phyloP scores from a whole-genome alignment of 169 alveolate genomes.

The Plasmodium cynomolgi region DNA sequence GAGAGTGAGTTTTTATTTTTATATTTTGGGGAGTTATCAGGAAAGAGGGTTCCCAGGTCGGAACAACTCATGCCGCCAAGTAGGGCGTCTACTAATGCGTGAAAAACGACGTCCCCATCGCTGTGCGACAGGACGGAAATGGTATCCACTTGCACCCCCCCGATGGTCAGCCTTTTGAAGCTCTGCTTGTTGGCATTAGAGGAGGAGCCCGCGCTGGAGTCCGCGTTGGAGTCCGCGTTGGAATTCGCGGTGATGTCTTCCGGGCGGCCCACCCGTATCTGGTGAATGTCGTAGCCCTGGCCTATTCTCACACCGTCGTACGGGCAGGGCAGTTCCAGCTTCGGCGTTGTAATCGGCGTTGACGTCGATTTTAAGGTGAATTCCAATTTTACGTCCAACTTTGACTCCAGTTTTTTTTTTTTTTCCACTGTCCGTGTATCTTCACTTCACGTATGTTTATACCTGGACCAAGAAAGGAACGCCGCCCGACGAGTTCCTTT shows the following conservation, averaged over 20 bases:
- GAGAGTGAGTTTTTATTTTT: slow-evolving; percentile 78
- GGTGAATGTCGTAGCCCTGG: slow-evolving; percentile 86
- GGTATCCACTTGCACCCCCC: slow-evolving; percentile 79
- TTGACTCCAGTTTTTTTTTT: not conserved
- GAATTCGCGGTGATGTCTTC: slow-evolving; percentile 21
- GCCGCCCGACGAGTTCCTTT: not conserved
- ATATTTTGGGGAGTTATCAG: slow-evolving; percentile 84
- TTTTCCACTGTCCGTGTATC: not conserved
- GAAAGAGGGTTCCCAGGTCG: slow-evolving; percentile 90
- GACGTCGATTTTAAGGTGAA: not conserved
- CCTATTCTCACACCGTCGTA: slow-evolving; percentile 76
- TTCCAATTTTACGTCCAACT: not conserved
- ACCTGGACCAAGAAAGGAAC: not conserved
- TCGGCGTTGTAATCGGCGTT: not conserved
- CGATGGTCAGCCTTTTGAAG: slow-evolving; percentile 81
- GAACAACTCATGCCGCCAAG: slow-evolving; percentile 87
- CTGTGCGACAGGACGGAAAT: slow-evolving; percentile 87
- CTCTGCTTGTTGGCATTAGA: slow-evolving; percentile 19
- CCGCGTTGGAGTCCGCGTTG: slow-evolving; percentile 53
- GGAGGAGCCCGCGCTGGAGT: not conserved
- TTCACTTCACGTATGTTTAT: not conserved
- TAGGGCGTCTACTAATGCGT: slow-evolving; percentile 86
- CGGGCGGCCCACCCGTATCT: slow-evolving; percentile 69
- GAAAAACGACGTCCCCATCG: slow-evolving; percentile 91
- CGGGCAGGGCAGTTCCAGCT: not conserved